Evolutionary conservation across 1,284 basidiomycete species (phyloP).

Genomic region (Apiotrichum porosum): DNA sequence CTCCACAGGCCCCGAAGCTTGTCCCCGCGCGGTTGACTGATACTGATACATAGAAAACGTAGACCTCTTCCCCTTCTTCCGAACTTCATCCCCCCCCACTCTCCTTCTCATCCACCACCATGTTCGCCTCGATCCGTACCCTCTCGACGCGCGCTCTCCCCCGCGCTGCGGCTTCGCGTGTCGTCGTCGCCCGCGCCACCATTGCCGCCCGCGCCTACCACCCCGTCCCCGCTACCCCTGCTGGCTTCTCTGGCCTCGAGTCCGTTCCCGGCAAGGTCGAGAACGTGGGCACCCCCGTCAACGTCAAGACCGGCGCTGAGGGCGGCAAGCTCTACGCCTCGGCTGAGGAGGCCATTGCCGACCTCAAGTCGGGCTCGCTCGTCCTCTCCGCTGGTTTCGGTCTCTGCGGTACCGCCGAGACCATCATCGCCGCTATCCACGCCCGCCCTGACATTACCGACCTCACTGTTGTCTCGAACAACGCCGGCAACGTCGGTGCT

Average conservation of each 20-base stretch:
- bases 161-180: constrained; percentile 15
- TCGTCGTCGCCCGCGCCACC: constrained; percentile 7
- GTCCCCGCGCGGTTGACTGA: no score
- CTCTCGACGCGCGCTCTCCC: constrained; percentile 18
- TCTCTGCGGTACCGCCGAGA: constrained; percentile 57
- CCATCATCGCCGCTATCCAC: constrained; percentile 73
- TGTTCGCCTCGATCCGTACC: constrained; percentile 15
- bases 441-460: constrained; percentile 65
- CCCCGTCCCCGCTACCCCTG: constrained; percentile 10
- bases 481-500: constrained; percentile 68
- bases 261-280: constrained; percentile 13
- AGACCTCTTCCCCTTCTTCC: no score
- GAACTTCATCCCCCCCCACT: not conserved
- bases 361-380: constrained; percentile 70
- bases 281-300: constrained; percentile 12
- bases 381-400: constrained; percentile 68
- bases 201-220: constrained; percentile 10
- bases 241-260: constrained; percentile 15
- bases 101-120: not conserved
- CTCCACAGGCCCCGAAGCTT: no score
- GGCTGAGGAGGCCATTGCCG: constrained; percentile 73
- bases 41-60: constrained; percentile 2
- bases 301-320: constrained; percentile 26
- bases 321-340: constrained; percentile 67
- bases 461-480: constrained; percentile 84